Evolutionary conservation across 371 early-diverging fungal species (phyloP), one percentile per base, ranked within the genome.

Genomic region (Mortierella sp.): DNA sequence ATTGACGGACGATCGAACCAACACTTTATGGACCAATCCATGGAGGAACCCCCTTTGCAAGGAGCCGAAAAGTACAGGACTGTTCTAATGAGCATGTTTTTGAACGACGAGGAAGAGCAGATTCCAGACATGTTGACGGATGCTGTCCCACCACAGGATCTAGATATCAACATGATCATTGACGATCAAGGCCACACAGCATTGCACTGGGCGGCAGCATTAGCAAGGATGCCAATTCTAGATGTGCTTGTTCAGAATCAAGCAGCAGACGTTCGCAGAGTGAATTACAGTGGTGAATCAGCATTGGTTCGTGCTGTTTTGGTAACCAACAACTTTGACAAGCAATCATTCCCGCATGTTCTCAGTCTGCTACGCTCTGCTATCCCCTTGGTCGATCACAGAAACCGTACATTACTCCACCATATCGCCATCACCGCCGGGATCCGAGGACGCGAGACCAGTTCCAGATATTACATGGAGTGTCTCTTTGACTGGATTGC

Each of bases 141-240:
- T 17, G 70, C 85, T 0, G 68, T 74, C 10, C 51, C 81, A 0
- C 71, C 81, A 9, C 29, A 69, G 2, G 85, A 83, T 31, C 77
- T 93, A 16, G 90, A 93, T 56, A 74, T 90, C 28, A 89, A 94
- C 71, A 71, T 91, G 21, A 80, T 86, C 0, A 86, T 96, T 40
- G 92, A 94, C 67, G 92, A 92, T 54, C 92, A 92, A 54, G 95
- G 95, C 1, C 87, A 93, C 71, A 90, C 95, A 0, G 84, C 94
- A 0, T 72, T 95, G 29, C 96, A 96, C 63, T 92, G 93, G 93
- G 94, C 96, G 0, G 89, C 93, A 2, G 90, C 93, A 4, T 80
- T 94, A 34, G 97, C 89, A 1, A 82, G 92, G 51, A 84, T 89
- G 55, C 78, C 83, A 6, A 82, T 93, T 0, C 82, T 93, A 5